A percentile compares a stretch with the other conserved stretches of the same genome.
Evolutionary conservation across 2,329 filamentous ascomycete genomes (phyloP).

Genomic region (Graphiopsis chlorocephala): DNA sequence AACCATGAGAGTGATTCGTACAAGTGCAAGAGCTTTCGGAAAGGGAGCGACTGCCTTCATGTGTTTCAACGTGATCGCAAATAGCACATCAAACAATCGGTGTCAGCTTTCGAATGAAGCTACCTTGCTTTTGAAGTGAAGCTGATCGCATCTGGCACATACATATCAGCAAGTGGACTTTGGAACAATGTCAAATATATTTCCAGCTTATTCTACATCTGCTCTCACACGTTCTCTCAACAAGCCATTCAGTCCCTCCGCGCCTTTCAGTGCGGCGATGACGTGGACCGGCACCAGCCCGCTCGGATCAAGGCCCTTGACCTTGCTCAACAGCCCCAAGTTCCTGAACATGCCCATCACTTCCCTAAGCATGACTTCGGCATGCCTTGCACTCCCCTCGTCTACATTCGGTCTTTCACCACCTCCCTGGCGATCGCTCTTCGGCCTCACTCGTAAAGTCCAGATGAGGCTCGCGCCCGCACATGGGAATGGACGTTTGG

Average conservation of each 20-base stretch:
- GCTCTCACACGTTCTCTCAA: background rate
- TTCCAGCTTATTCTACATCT: background rate
- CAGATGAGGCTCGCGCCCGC: conserved; percentile 46
- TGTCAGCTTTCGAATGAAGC: background rate
- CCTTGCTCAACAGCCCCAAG: conserved; percentile 65
- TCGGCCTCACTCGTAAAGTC: conserved; percentile 42
- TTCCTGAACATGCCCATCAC: conserved; percentile 67
- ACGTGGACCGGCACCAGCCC: conserved; percentile 74
- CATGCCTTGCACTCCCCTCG: conserved; percentile 34
- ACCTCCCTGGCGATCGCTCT: conserved; percentile 25
- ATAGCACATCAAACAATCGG: background rate
- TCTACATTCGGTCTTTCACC: conserved; percentile 25
- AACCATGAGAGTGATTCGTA: background rate
- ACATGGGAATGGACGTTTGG: conserved; percentile 22
- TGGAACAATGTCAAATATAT: background rate
- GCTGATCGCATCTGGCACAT: background rate
- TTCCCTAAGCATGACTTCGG: conserved; percentile 66
- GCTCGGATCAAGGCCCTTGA: conserved; percentile 53
- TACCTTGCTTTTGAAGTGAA: background rate
- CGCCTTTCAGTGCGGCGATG: conserved; percentile 66
- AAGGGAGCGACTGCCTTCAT: background rate
- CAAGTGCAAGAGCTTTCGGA: background rate
- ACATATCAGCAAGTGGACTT: background rate
- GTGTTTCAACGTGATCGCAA: background rate
- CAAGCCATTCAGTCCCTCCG: conserved; percentile 53